Conservation (phyloP, 192 early-diverging fungal genomes). For the Coemansia sp. region DNA sequence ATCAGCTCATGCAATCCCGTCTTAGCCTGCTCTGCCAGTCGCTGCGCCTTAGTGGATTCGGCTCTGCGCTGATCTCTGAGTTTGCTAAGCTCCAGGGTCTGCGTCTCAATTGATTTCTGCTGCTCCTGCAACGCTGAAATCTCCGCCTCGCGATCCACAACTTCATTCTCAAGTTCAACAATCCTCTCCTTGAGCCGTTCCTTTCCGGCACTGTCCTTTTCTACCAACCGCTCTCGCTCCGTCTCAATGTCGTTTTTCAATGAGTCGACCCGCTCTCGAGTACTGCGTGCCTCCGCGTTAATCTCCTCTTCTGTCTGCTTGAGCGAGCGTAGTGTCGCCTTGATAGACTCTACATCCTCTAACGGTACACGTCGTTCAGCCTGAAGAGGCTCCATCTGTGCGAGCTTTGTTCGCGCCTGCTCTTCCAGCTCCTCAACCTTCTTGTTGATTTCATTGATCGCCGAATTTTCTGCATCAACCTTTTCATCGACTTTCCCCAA, state of each 20-base stretch:
- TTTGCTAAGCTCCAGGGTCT: conserved; percentile 20
- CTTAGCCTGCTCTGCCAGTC: conserved; percentile 19
- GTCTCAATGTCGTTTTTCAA: conserved; percentile 27
- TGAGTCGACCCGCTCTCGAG: conserved; percentile 36
- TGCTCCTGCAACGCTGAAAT: conserved; percentile 30
- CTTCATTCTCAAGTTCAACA: conserved; percentile 19
- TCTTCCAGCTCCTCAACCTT: conserved; percentile 47
- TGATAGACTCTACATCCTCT: conserved; percentile 16
- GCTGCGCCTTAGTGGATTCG: conserved; percentile 21
- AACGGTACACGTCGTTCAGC: conserved; percentile 18
- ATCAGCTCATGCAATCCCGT: conserved; percentile 54
- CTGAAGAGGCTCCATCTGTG: conserved; percentile 28
- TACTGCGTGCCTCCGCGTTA: conserved; percentile 46
- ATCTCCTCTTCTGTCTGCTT: conserved; percentile 53
- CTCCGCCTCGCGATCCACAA: conserved; percentile 32
- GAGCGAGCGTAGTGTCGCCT: conserved; percentile 25
- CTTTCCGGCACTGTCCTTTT: conserved; percentile 33
- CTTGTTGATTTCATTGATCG: conserved; percentile 45
- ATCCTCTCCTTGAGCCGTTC: conserved; percentile 20
- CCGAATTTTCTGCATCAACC: conserved; percentile 52
- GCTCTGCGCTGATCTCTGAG: conserved; percentile 18
- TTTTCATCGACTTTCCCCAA: conserved; percentile 53
- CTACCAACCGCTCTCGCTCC: conserved; percentile 37
- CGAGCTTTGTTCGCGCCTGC: conserved; percentile 15
- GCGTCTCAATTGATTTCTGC: conserved; percentile 32